phyloP scores from a whole-genome alignment of 2,329 filamentous ascomycete genomes.

The Penicillium frequentans region DNA sequence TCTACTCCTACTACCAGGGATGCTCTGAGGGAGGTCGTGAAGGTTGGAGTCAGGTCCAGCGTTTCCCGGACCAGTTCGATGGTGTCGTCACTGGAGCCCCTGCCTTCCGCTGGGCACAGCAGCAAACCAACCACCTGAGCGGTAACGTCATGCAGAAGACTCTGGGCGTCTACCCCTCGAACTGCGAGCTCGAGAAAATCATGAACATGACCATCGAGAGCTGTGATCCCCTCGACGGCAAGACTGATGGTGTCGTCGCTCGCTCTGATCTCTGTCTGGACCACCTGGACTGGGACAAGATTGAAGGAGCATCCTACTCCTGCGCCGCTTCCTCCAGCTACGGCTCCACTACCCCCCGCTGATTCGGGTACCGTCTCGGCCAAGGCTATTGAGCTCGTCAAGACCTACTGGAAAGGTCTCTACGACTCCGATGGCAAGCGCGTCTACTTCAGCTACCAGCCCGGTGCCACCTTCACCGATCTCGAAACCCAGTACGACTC shows the following conservation, averaged over 20 bases:
- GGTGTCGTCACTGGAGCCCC: constrained; percentile 46
- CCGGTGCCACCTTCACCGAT: constrained; percentile 11
- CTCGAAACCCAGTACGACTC: constrained; percentile 13
- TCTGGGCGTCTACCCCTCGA: constrained; percentile 40
- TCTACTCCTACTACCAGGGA: constrained; percentile 51
- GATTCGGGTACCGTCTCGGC: constrained; percentile 13
- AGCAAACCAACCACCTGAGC: constrained; percentile 44
- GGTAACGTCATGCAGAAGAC: constrained; percentile 39
- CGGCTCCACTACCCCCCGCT: constrained; percentile 6
- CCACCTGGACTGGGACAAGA: constrained; percentile 44
- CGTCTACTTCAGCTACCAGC: constrained; percentile 17
- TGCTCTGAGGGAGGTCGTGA: constrained; percentile 56
- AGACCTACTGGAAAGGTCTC: constrained; percentile 12
- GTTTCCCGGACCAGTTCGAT: constrained; percentile 48
- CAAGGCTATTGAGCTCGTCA: constrained; percentile 13
- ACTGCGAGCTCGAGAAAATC: constrained; percentile 52
- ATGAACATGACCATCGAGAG: constrained; percentile 53
- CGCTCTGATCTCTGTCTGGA: constrained; percentile 48
- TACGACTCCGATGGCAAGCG: constrained; percentile 12
- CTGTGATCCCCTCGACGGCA: constrained; percentile 56
- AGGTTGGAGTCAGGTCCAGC: constrained; percentile 49
- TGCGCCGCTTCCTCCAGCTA: constrained; percentile 33
- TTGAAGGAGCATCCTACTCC: constrained; percentile 46
- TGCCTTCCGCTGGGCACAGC: constrained; percentile 43
- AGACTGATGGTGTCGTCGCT: constrained; percentile 52